Evolutionary conservation across 225 moss, liverwort and hornwort genomes (phyloP).

Genomic region (Pseudoscleropodium purum): DNA sequence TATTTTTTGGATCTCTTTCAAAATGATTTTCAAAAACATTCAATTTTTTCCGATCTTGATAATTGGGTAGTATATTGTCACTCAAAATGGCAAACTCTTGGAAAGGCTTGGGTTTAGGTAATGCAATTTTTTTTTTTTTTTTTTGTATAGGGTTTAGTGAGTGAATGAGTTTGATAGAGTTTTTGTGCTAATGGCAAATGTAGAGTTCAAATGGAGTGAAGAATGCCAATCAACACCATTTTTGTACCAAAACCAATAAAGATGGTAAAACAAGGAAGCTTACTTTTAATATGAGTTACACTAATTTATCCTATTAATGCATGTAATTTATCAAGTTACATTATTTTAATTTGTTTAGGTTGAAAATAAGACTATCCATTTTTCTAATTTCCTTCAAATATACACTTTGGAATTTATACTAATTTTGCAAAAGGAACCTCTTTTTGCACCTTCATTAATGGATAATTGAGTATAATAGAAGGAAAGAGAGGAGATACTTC

Average conservation of each 20-base stretch:
- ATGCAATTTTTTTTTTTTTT: not conserved
- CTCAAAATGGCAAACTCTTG: too few relatives aligned
- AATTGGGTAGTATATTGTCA: too few relatives aligned
- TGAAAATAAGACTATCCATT: not conserved
- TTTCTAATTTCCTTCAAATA: not conserved
- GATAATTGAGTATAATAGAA: not conserved
- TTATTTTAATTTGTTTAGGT: not conserved
- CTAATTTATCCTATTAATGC: not conserved
- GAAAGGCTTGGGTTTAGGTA: too few relatives aligned
- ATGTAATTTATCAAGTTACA: not conserved
- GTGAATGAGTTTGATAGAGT: not conserved
- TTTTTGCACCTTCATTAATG: not conserved
- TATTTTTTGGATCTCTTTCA: accelerated
- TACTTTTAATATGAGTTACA: accelerated
- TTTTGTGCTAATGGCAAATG: accelerated
- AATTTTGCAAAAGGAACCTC: not conserved
- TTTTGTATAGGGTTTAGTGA: not conserved
- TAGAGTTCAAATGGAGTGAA: not conserved
- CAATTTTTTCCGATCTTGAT: too few relatives aligned
- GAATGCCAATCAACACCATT: too few relatives aligned
- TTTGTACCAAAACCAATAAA: not conserved
- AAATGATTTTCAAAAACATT: not conserved
- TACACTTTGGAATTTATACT: not conserved
- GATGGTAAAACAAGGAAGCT: not conserved
- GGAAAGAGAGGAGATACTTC: not conserved